Evolutionary conservation across 768 basidiomycete genomes (phyloP), one percentile per base, ranked within the genome.

Genomic region (Vararia minispora): DNA sequence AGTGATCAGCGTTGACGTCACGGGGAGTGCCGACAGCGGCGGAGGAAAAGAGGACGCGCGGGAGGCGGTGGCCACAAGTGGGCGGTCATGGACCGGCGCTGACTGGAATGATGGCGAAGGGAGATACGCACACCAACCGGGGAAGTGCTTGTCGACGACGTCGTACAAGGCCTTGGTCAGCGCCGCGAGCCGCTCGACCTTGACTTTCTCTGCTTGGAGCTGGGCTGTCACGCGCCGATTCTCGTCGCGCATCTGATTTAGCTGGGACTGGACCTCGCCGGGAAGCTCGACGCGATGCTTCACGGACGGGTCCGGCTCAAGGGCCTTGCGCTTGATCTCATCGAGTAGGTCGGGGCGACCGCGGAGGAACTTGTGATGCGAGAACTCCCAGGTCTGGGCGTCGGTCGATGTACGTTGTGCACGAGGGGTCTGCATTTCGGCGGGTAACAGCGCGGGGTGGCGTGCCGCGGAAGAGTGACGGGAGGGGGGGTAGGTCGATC

Each of bases 381-480:
- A 83, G 57, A 91, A 89, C 55, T 89, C 86, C 84, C 85, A 88
- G 3, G 77, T 81, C 58, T 89, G 84, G 25, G 80, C 76, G 52
- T 85, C 78, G 10, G 78, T 71, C 10, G 84, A 79, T 0, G 83
- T 82, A 46, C 84, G 74, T 53, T 87, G 81, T 5, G 85, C 80
- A 33, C 87, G 79, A 18, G 85, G 85, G 4, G 85, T 85, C 74
- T 85, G 56, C 45, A 25, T 14, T 5, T 6, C 4, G 20, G 40
- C 40, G 40, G 32, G 42, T 41, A 36, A 30, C 24, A 24, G 33
- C 26, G 20, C 26, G 33, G 33, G 20, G 41, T 32, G 8, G 32
- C 18, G 10, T 17, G 17, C 32, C 9, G 32, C 9, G 27, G 9
- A 9, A n/a, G 27, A 9, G 32, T 20, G 10, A 33, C 9, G 13